These are phyloP conservation scores for Botrytis elliptica DNA, from an alignment of 2,329 filamentous ascomycete species.

Conservation along the genomic window DNA sequence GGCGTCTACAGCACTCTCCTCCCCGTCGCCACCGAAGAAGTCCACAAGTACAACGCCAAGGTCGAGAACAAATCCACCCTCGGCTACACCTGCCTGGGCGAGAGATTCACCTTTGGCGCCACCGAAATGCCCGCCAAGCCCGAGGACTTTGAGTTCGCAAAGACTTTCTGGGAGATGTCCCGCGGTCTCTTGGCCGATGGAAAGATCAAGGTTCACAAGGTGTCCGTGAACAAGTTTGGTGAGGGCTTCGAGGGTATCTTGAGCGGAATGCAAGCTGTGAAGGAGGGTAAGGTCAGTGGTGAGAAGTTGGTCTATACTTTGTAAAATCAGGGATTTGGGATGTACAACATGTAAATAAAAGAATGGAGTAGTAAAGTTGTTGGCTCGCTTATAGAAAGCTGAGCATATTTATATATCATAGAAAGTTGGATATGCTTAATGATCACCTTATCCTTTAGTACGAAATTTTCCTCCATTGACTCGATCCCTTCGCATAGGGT, in stretches of 20 bases:
- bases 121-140: constrained; percentile 27
- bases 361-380: not conserved
- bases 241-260: constrained; percentile 38
- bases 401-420: not conserved
- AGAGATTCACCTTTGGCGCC: constrained; percentile 36
- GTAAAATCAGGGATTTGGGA: constrained; percentile 24
- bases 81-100: constrained; percentile 45
- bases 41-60: constrained; percentile 45
- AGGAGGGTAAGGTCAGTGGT: constrained; percentile 41
- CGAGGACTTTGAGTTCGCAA: constrained; percentile 42
- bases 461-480: not conserved
- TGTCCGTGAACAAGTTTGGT: constrained; percentile 33
- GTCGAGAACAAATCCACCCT: constrained; percentile 38
- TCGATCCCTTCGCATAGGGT: not conserved
- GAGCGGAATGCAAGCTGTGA: constrained; percentile 34
- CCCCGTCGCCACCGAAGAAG: constrained; percentile 40
- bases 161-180: constrained; percentile 42
- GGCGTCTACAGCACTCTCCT: constrained; percentile 46
- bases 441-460: not conserved
- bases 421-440: not conserved
- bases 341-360: too few relatives aligned
- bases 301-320: constrained; percentile 48
- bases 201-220: constrained; percentile 41
- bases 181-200: constrained; percentile 41
- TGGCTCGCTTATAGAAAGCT: not conserved